Conservation (phyloP, 2,329 filamentous ascomycete species). For the Sporothrix dimorphospora region DNA sequence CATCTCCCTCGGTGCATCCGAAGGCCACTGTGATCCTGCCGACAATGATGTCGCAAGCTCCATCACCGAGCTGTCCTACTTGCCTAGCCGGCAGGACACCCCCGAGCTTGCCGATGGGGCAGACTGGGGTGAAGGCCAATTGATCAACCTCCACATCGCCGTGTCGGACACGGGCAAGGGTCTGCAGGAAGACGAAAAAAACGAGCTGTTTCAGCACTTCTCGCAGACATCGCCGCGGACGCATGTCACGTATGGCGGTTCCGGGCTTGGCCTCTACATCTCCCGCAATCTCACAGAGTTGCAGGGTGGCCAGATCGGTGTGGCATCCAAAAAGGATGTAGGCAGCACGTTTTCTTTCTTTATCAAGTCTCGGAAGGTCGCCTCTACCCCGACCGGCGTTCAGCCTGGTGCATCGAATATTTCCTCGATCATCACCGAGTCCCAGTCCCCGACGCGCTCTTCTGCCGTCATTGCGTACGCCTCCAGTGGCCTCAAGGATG, state of each 20-base stretch:
- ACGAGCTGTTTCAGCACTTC: conserved; percentile 76
- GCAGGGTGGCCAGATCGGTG: conserved; percentile 77
- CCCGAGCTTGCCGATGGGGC: conserved; percentile 44
- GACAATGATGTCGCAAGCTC: conserved; percentile 8
- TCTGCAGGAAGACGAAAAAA: conserved; percentile 70
- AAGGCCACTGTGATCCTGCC: conserved; percentile 15
- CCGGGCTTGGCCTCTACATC: conserved; percentile 77
- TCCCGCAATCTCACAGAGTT: conserved; percentile 74
- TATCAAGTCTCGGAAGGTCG: conserved; percentile 63
- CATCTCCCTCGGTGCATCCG: conserved; percentile 67
- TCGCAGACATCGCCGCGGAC: conserved; percentile 75
- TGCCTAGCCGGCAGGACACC: conserved; percentile 46
- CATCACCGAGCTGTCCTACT: conserved; percentile 51
- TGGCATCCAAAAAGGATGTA: conserved; percentile 66
- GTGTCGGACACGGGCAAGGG: conserved; percentile 74
- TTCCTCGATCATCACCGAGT: conserved; percentile 40
- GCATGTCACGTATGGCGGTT: conserved; percentile 77
- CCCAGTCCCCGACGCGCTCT: conserved; percentile 33
- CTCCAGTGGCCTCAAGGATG: neutral
- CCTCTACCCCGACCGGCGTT: conserved; percentile 26
- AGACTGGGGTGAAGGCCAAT: conserved; percentile 73
- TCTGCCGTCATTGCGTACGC: conserved; percentile 18
- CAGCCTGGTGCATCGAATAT: conserved; percentile 25
- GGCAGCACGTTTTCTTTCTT: conserved; percentile 80
- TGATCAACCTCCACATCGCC: conserved; percentile 72